phyloP scores from a whole-genome alignment of 2,329 filamentous ascomycete genomes.

The Aspergillus fumigatus region DNA sequence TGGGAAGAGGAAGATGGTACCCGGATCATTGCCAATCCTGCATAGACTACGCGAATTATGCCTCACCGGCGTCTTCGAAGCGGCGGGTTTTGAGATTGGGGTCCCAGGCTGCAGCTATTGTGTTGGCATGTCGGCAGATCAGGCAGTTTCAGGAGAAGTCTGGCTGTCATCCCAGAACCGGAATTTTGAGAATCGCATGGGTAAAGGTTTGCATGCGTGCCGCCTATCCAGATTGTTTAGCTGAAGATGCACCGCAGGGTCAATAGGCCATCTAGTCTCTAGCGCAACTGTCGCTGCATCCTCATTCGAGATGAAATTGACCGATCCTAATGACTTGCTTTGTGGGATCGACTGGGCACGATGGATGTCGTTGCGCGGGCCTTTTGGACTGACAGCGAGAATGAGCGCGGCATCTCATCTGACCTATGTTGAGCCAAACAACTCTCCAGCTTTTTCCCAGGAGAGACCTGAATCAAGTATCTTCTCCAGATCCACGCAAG shows the following conservation, averaged over 20 bases:
- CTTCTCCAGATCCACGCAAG: background rate
- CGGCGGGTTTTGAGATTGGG: constrained; percentile 41
- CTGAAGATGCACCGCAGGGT: constrained; percentile 20
- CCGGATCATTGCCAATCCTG: constrained; percentile 39
- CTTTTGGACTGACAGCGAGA: background rate
- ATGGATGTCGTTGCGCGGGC: background rate
- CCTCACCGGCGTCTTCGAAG: constrained; percentile 36
- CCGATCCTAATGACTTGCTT: constrained; percentile 32
- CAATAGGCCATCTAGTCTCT: constrained; percentile 44
- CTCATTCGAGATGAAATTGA: constrained; percentile 43
- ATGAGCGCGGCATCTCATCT: background rate
- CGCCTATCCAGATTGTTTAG: background rate
- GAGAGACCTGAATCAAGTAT: background rate
- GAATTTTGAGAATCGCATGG: constrained; percentile 47
- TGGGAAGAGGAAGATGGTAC: constrained; percentile 40
- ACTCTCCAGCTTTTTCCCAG: background rate
- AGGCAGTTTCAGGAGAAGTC: constrained; percentile 38
- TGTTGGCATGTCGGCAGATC: constrained; percentile 42
- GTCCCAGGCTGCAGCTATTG: constrained; percentile 45
- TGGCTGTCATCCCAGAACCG: constrained; percentile 47
- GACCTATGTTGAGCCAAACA: constrained; percentile 11
- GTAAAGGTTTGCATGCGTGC: constrained; percentile 26
- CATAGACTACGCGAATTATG: constrained; percentile 32
- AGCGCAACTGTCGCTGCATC: constrained; percentile 47
- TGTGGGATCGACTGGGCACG: constrained; percentile 24